Base-by-base conservation (phyloP, 768 basidiomycete species). In the Naganishia friedmannii region DNA sequence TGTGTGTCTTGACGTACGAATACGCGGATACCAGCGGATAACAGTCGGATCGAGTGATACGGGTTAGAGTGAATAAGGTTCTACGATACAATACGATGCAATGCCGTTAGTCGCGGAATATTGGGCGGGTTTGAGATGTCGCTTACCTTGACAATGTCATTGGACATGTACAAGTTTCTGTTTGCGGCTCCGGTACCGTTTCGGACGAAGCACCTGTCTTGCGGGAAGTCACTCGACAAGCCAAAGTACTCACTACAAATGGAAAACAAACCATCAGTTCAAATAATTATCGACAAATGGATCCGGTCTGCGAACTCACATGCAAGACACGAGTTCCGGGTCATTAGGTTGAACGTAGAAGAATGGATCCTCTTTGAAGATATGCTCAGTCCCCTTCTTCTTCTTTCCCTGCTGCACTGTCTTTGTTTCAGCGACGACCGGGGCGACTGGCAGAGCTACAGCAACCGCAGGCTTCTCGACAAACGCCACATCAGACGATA, bases 21-120 rank as follows among this genome's bases (percentile, higher is more conserved):
- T 15, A 93, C 88, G 80, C 96, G 95, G 48, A 93, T 93, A 23
- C 96, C 96, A n/a, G 91, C 90, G 17, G 90, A 88, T 75, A 93
- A 88, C 65, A 99, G 87, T 1, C 96, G 88, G 67, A 97, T 85
- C 31, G 89, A 88, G 32, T 86, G 86, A 78, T 89, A 94, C 77
- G 92, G 88, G 78, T 98, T 99, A 77, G 88, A 83, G 65, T 84
- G 76, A 68, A 97, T 85, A 71, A 98, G 84, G n/a, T 84, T 81
- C 81, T 81, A 57, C 8, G 26, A 23, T 28, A 13, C 29, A 34
- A 54, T 32, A 56, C 31, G 15, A 26, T 68, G 15, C 53, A 51
- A 26, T 13, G 57, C 23, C 23, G 15, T 32, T 7, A 46, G 53
- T 45, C 0, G 21, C 42, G 32, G 51, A 13, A 54, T 28, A 37